Evolutionary conservation across 306 rosid species (phyloP), one percentile per base, ranked within the genome.

Genomic region (Vigna hirtella): DNA sequence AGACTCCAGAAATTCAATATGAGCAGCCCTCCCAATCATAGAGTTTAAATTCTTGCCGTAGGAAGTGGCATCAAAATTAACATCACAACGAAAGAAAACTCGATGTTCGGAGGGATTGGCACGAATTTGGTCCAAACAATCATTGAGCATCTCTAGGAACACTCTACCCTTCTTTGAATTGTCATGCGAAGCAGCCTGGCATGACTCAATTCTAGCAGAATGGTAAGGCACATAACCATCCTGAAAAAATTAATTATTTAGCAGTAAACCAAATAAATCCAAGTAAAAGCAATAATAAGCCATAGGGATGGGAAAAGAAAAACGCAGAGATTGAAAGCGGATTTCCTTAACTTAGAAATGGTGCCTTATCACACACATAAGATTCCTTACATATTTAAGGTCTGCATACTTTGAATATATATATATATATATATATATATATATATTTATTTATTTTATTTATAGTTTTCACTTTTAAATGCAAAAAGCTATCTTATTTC

Each of bases 221-320:
- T 94, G 98, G 63, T 94, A 92, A 9, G 98, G 98, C 17, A 92
- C 97, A 83, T 94, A 92, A 62, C 98, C 97, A 72, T 94, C 98
- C 97, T 94, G 88, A 49, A 26, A 71, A 75, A 78, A 30, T 53
- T 61, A 77, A 63, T 73, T 45, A 79, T 45, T 84, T 30, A 72
- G 68, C 71, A 76, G 43, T 63, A 70, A 64, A 69, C 56, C 52
- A 48, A 48, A 53, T 30, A 34, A 71, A 38, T 72, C 32, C 51
- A 40, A 7, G 73, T 15, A 58, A 55, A 75, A 70, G 20, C 24
- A 51, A 9, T 51, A 17, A 64, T n/a, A 17, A 0, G 52, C 4
- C 16, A 66, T 18, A 17, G 47, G 18, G 47, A 42, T 42, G 47
- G 34, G 66, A 43, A 77, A 43, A 66, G 51, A 36, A 76, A 20